Evolutionary conservation across 192 early-diverging fungal genomes (phyloP).

Genomic region (Podila epicladia): DNA sequence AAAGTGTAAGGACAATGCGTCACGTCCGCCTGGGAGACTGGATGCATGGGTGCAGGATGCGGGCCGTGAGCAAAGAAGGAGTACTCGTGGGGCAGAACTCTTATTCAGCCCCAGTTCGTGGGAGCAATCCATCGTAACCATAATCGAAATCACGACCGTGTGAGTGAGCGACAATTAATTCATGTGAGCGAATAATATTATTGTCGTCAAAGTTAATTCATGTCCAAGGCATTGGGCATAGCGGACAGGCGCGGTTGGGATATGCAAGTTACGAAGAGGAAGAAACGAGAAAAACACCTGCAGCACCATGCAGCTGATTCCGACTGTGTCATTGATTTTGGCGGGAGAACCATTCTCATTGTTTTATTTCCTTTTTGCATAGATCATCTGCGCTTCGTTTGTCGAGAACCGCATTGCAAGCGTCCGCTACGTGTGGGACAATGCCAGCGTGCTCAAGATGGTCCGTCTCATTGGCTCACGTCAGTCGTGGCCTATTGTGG

Average conservation of each 20-base stretch:
- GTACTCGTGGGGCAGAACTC: too few relatives aligned
- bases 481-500: conserved; percentile 53
- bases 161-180: too few relatives aligned
- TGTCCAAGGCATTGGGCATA: background rate
- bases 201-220: background rate
- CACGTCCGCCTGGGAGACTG: background rate
- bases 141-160: too few relatives aligned
- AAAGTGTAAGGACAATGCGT: background rate
- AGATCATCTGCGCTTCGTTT: conserved; percentile 42
- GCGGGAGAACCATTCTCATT: background rate
- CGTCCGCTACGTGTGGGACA: conserved; percentile 46
- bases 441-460: conserved; percentile 51
- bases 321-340: too few relatives aligned
- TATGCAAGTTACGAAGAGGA: background rate
- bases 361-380: conserved; percentile 1
- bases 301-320: background rate
- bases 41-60: background rate
- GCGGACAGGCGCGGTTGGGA: background rate
- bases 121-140: too few relatives aligned
- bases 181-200: too few relatives aligned
- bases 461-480: conserved; percentile 43
- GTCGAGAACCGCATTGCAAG: conserved; percentile 33
- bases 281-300: background rate
- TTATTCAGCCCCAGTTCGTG: too few relatives aligned
- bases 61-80: too few relatives aligned